Evolutionary conservation across 2,329 filamentous ascomycete genomes (phyloP), one percentile per base, ranked within the genome.

Genomic region (Sclerotinia spermophila): DNA sequence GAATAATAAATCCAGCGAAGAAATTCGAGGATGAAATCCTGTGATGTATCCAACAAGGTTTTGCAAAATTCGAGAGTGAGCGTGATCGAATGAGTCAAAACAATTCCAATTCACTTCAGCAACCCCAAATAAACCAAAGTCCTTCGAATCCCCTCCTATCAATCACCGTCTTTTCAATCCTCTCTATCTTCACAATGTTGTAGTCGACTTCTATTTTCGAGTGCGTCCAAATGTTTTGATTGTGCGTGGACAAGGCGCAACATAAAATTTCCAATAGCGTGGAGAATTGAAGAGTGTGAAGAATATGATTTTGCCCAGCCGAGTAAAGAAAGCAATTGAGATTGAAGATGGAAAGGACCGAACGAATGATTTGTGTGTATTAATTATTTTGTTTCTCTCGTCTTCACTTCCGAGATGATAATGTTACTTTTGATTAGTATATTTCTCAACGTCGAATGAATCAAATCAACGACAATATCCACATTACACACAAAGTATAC

Each of bases 401-500:
- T 65, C 61, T 58, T 8, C 17, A 44, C 35, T 58, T 56, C 48
- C 6, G 19, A 38, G 24, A 53, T 10, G 13, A 24, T 21, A 19
- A 30, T 30, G 24, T 62, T 42, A 5, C 7, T n/a, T 68, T 38
- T 7, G 27, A 59, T 67, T 59, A 51, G 40, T 55, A 65, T 55
- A 45, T 55, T 53, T 33, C 60, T 21, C 38, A 51, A 27, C 55
- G 35, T 65, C 56, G 33, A 38, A 64, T 64, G 33, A 65, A 69
- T 58, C 42, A 55, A 55, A 69, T 58, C 33, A 51, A 67, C 53
- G 66, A 27, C 42, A 44, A 70, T 38, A 33, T 48, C 48, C 58
- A 68, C 59, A 67, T 65, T 45, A 66, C 38, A 67, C 62, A 45
- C 42, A 61, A 68, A 59, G 55, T 48, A 74, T 73, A 77, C 75